phyloP scores from a whole-genome alignment of 164 flowering plant species.

The Magnolia kwangsiensis region DNA sequence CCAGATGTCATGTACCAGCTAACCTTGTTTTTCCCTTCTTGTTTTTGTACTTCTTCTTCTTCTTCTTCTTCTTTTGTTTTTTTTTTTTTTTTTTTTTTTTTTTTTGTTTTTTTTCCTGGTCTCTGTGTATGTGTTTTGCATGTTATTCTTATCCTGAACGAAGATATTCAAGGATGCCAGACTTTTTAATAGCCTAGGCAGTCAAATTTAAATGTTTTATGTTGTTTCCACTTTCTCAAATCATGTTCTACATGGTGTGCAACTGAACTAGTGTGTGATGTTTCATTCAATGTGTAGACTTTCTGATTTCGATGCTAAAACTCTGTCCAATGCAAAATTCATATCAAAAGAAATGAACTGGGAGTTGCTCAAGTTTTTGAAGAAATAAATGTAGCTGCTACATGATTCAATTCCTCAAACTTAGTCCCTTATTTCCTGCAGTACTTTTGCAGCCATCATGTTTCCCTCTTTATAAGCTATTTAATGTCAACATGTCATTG shows the following conservation, averaged over 20 bases:
- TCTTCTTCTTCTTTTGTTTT: neutral
- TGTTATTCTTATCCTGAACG: neutral
- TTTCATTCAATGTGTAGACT: neutral
- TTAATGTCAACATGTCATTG: too few relatives aligned
- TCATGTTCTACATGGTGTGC: neutral
- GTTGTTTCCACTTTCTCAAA: neutral
- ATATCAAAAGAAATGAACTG: too few relatives aligned
- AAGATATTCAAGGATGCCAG: neutral
- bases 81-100: neutral
- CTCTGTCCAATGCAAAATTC: neutral
- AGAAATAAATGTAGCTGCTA: too few relatives aligned
- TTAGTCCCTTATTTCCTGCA: too few relatives aligned
- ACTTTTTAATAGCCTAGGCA: neutral
- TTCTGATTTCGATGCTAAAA: neutral
- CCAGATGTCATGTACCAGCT: constrained; percentile 75
- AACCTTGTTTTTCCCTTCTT: constrained; percentile 6
- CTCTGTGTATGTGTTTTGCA: neutral
- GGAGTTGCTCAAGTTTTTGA: too few relatives aligned
- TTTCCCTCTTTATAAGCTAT: too few relatives aligned
- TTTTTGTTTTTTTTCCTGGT: neutral
- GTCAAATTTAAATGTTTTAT: neutral
- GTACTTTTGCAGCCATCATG: too few relatives aligned
- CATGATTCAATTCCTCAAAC: too few relatives aligned
- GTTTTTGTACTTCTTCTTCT: neutral
- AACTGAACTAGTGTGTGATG: neutral